Percentiles rank a stretch among this genome's conserved stretches.
Conservation (phyloP, 495 filamentous ascomycete species). For the Talaromyces ruber region DNA sequence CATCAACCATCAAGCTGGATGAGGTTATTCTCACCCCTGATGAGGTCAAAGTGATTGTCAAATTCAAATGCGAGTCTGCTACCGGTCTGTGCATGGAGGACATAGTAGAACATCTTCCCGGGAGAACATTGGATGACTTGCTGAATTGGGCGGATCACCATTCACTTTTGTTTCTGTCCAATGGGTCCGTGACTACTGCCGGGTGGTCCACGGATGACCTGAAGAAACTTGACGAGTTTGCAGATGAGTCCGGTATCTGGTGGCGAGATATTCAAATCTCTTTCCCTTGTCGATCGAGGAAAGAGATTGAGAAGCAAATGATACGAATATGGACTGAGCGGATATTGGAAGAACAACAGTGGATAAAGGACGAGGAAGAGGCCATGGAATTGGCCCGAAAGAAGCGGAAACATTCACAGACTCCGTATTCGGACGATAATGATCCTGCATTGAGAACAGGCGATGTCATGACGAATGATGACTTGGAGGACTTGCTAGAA, state of each 20-base stretch:
- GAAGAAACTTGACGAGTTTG: conserved; percentile 18
- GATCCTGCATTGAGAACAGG: not conserved
- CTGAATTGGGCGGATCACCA: conserved; percentile 27
- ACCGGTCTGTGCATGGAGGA: conserved; percentile 20
- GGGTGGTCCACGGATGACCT: conserved; percentile 26
- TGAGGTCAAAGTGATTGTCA: conserved; percentile 21
- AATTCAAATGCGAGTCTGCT: conserved; percentile 14
- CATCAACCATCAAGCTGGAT: conserved; percentile 11
- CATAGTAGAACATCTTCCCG: conserved; percentile 21
- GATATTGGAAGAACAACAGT: not conserved
- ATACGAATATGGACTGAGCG: conserved; percentile 26
- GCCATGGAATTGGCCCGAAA: not conserved
- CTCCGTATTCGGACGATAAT: not conserved
- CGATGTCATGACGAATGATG: not conserved
- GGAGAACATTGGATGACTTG: conserved; percentile 14
- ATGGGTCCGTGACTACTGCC: not conserved
- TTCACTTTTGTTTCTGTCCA: conserved; percentile 18
- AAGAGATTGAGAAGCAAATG: conserved; percentile 32
- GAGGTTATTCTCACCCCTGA: conserved; percentile 22
- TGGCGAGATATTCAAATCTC: conserved; percentile 23
- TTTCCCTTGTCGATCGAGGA: conserved; percentile 21
- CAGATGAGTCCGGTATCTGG: conserved; percentile 20
- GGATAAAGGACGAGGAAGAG: not conserved
- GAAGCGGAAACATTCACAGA: not conserved
- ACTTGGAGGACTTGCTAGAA: not conserved